Percentiles rank a stretch among this genome's conserved stretches.
Conservation (phyloP, 2,329 filamentous ascomycete species). For the Cercospora zeae-maydis region DNA sequence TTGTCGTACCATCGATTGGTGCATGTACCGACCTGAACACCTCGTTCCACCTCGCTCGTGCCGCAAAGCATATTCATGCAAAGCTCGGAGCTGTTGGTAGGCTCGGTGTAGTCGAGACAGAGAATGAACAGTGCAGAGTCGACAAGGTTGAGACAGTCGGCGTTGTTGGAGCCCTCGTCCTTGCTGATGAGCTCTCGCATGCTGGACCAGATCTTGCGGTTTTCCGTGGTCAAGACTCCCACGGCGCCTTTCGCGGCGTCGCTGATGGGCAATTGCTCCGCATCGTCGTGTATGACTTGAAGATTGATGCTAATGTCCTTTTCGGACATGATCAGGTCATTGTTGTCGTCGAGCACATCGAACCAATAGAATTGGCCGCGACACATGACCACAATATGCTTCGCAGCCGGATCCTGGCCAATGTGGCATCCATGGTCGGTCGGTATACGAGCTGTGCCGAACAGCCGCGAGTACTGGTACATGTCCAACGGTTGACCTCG, state of each 20-base stretch:
- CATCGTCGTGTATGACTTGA: slow-evolving; percentile 87
- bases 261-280: slow-evolving; percentile 81
- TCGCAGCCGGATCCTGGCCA: slow-evolving; percentile 87
- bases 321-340: slow-evolving; percentile 94
- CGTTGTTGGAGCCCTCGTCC: slow-evolving; percentile 87
- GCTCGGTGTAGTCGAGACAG: slow-evolving; percentile 89
- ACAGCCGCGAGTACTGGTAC: slow-evolving; percentile 95
- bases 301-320: slow-evolving; percentile 89
- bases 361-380: slow-evolving; percentile 99
- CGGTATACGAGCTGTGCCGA: slow-evolving; percentile 89
- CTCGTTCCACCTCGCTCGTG: slow-evolving; percentile 83
- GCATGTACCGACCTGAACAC: slow-evolving; percentile 94
- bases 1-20: slow-evolving; percentile 99
- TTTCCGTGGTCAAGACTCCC: slow-evolving; percentile 92
- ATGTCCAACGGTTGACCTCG: slow-evolving; percentile 86
- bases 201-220: slow-evolving; percentile 92
- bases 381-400: slow-evolving; percentile 88
- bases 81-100: slow-evolving; percentile 72
- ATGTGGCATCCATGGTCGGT: slow-evolving; percentile 95
- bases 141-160: slow-evolving; percentile 91
- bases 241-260: slow-evolving; percentile 93
- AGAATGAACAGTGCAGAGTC: slow-evolving; percentile 91
- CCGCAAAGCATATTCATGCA: slow-evolving; percentile 99
- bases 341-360: slow-evolving; percentile 90
- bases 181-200: slow-evolving; percentile 81